Evolutionary conservation across 2,329 filamentous ascomycete genomes (phyloP), one percentile per base, ranked within the genome.

Genomic region (Cladophialophora psammophila): DNA sequence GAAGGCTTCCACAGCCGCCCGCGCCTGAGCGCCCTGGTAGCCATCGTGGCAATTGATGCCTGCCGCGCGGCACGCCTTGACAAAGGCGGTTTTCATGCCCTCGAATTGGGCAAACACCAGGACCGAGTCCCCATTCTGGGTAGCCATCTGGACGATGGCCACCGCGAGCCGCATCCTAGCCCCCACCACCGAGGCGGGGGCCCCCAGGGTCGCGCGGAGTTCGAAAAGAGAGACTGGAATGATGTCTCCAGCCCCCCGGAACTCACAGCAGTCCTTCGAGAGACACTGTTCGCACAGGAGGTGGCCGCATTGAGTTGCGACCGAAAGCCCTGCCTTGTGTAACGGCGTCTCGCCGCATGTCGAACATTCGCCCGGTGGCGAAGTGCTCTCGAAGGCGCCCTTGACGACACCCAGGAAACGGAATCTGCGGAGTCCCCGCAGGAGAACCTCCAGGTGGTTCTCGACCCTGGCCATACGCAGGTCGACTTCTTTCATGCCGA

Each of bases 261-360:
- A 40, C n/a, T n/a, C 13, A 40, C 65, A 69, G 63, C 61, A 66
- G 12, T 20, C 13, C 57, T 40, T 57, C 8, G 42, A 42, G 20
- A 31, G 36, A 32, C 20, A 36, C 34, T 18, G 40, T 31, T 40
- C 42, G 36, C 31, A 35, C 15, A 70, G 71, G 1, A 78, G 67
- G 71, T 88, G 86, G 0, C 86, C 86, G 68, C 86, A 88, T 5
- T 76, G 76, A 0, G 79, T 78, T 9, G 86, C 78, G 5, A 87
- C 73, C 15, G 74, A 77, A 10, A 81, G 68, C 4, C 76, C 68
- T 5, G 74, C 72, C 48, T 77, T 72, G n/a, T 70, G 72, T 5
- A 76, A 57, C 7, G 68, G 66, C n/a, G 63, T 66, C 3, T 65
- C 63, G 2, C 74, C 68, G 68, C 82, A 84, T 18, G 63, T 68